Base-by-base conservation (phyloP, 345 rosid genomes). In the Eucalyptus regnans region DNA sequence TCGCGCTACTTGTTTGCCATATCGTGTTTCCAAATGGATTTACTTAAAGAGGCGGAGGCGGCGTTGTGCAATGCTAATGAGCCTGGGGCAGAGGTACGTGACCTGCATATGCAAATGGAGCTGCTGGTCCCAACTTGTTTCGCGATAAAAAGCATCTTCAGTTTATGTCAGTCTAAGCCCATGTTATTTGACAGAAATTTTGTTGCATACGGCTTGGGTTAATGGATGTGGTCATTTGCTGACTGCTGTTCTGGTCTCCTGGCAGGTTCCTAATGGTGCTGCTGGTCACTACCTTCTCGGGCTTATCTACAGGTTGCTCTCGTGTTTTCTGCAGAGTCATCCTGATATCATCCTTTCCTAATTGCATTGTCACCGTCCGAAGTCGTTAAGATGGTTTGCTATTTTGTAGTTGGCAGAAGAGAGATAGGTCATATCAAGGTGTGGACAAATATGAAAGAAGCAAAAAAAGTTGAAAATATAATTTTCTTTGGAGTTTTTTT, bases 211-310 rank as follows among this genome's bases (percentile, higher is more conserved):
- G 29, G 84, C 84, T 76, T 76, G 29, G 48, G 23, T 76, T 41
- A 37, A 76, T 41, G 29, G 48, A 41, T 76, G 29, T 0, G 48
- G 27, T 71, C 81, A 37, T 71, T 71, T 71, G 46, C 46, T 71
- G 43, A 37, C 84, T 76, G 84, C 48, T 41, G 84, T 11, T 76
- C 48, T 27, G 66, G 76, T 88, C 60, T 92, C 87, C 68, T 25
- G 90, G 90, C 90, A 98, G 99, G 93, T 98, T 89, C 99, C 99
- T n/a, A 97, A 98, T 91, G 97, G 98, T 88, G 99, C 99, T 86
- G 95, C 99, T 31, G 99, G 99, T 88, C 99, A 96, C 94, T 98
- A 95, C 92, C 99, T 98, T 90, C 98, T 98, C 84, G 99, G 99
- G 88, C 98, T 97, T 89, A 92, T 98, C 90, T 95, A 96, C 95